Evolutionary conservation across 768 basidiomycete genomes (phyloP).

Genomic region (Panus rudis): DNA sequence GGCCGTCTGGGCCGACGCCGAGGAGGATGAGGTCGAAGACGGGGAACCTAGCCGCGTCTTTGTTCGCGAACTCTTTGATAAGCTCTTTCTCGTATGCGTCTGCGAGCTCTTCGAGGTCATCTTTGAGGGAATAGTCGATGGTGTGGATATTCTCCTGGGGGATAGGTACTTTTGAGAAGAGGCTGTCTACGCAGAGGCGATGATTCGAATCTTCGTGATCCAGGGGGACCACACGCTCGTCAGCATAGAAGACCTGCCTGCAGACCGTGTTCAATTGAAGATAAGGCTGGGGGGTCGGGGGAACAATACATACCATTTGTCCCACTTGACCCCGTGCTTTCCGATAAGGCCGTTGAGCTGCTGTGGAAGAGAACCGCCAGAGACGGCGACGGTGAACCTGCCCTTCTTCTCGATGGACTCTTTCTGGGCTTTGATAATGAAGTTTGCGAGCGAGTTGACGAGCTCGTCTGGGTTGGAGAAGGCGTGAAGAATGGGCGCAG

Average conservation of each 20-base stretch:
- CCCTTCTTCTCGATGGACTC: slow-evolving; percentile 86
- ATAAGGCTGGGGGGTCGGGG: neutral
- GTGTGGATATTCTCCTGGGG: slow-evolving; percentile 72
- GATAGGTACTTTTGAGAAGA: slow-evolving; percentile 82
- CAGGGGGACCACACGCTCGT: slow-evolving; percentile 92
- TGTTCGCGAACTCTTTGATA: slow-evolving; percentile 85
- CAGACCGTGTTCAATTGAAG: neutral
- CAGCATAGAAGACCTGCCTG: slow-evolving; percentile 97
- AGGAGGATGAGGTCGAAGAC: slow-evolving; percentile 96
- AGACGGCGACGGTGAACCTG: slow-evolving; percentile 88
- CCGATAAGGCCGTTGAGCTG: slow-evolving; percentile 67
- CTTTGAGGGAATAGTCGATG: slow-evolving; percentile 60
- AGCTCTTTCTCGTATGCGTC: slow-evolving; percentile 80
- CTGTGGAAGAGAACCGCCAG: slow-evolving; percentile 87
- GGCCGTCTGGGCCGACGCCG: slow-evolving; percentile 97
- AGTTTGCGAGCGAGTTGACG: slow-evolving; percentile 62
- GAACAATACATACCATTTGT: slow-evolving; percentile 65
- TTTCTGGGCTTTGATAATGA: slow-evolving; percentile 81
- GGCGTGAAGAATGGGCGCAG: slow-evolving; percentile 62
- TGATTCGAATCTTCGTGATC: slow-evolving; percentile 94
- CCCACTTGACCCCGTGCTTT: slow-evolving; percentile 73
- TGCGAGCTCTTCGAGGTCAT: slow-evolving; percentile 73
- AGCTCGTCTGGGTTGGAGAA: slow-evolving; percentile 56
- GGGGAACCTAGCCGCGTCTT: slow-evolving; percentile 92
- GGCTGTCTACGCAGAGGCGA: slow-evolving; percentile 56